phyloP scores from a whole-genome alignment of 2,329 filamentous ascomycete genomes.

The Kalaharituber pfeilii region DNA sequence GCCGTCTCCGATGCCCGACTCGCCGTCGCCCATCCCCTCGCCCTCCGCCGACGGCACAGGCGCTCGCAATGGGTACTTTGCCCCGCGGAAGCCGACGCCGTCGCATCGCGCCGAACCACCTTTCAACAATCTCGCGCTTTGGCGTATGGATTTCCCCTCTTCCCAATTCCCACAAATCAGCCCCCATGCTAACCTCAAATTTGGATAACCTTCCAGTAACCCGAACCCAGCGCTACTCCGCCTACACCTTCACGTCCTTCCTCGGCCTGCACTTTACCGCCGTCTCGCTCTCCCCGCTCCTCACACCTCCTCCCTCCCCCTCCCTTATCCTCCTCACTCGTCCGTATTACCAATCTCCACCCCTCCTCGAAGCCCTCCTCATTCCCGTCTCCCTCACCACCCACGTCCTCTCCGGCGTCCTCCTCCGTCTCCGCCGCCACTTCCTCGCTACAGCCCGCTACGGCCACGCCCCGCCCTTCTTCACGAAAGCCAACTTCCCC shows the following conservation, averaged over 20 bases:
- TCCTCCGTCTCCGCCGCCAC: slow-evolving; percentile 56
- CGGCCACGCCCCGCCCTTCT: slow-evolving; percentile 42
- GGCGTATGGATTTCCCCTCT: neutral
- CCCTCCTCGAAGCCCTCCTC: slow-evolving; percentile 60
- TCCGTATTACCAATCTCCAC: slow-evolving; percentile 69
- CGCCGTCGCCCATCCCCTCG: no score
- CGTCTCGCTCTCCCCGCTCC: slow-evolving; percentile 46
- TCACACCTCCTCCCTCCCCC: neutral
- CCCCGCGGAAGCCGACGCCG: neutral
- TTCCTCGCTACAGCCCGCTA: slow-evolving; percentile 56
- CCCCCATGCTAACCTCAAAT: neutral
- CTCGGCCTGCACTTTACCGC: slow-evolving; percentile 61
- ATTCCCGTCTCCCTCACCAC: slow-evolving; percentile 55
- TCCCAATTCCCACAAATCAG: neutral
- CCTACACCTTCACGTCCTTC: slow-evolving; percentile 66
- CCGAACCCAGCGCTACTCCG: slow-evolving; percentile 72
- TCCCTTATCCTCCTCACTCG: slow-evolving; percentile 62
- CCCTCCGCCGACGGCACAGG: slow-evolving; percentile 1
- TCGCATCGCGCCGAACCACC: neutral
- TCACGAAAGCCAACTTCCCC: slow-evolving; percentile 53
- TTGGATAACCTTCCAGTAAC: slow-evolving; percentile 35
- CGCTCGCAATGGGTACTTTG: slow-evolving; percentile 17
- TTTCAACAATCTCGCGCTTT: neutral
- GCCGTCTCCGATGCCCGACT: slow-evolving; percentile 8
- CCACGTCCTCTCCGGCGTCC: slow-evolving; percentile 62